Evolutionary conservation across 1,284 basidiomycete species (phyloP), one percentile per base, ranked within the genome.

Genomic region (Cryptococcus neoformans): DNA sequence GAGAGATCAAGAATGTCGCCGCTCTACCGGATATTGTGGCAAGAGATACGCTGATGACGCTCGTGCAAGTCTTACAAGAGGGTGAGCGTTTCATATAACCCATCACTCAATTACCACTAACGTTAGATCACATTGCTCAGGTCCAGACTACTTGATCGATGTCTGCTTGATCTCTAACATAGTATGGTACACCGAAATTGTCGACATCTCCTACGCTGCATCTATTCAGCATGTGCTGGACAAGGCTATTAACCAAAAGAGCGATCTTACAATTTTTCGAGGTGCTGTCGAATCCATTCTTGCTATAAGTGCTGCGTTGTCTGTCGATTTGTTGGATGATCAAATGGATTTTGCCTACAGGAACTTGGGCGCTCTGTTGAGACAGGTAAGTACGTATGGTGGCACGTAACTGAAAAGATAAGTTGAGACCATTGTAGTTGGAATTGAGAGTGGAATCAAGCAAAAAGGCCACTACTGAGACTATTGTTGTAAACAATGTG

Each of bases 81-180:
- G 65, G 66, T 66, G 39, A 56, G 53, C 35, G 34, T 40, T 14
- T 9, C 21, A 21, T 21, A 21, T 21, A 21, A 21, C 21, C 21
- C 21, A 21, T 21, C 21, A 21, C 21, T 21, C 21, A 21, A 21
- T 21, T 21, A 21, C 21, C 21, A 21, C 21, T 48, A 28, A 48
- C 46, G 34, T 21, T 48, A 14, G n/a, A 48, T 21, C 46, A 48
- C 21, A 21, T 21, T 21, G 21, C 21, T 21, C 21, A 66, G 69
- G 68, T 12, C 65, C 70, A 4, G 70, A 70, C 49, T 72, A 70
- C 54, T 55, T 72, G 17, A 63, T 72, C 21, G 66, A 72, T 53
- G 55, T 69, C 2, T 56, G 56, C 45, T 51, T 70, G 11, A 57
- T 72, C 40, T 64, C 67, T 28, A 50, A 57, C 2, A 60, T 70